Evolutionary conservation across 345 rosid species (phyloP).

Genomic region (Eucalyptus rudis): DNA sequence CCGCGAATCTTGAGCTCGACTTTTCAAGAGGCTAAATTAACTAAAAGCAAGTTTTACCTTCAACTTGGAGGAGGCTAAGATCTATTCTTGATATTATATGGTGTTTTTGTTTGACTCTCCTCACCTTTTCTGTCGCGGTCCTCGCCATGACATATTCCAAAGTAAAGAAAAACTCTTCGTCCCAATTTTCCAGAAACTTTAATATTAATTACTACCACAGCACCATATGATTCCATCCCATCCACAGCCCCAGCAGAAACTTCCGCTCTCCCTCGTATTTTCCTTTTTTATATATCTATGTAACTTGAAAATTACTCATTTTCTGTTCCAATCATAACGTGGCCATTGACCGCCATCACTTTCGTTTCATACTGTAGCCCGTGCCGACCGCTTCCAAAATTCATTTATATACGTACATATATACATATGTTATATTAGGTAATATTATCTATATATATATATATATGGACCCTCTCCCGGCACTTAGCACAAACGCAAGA

Average conservation of each 20-base stretch:
- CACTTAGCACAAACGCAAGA: neutral
- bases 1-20: neutral
- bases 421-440: no score
- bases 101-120: neutral
- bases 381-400: neutral
- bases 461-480: neutral
- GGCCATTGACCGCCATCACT: neutral
- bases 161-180: neutral
- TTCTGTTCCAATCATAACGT: neutral
- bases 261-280: neutral
- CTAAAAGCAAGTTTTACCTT: neutral
- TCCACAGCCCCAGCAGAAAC: neutral
- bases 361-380: neutral
- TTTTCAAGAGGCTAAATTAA: neutral
- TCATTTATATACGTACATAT: neutral
- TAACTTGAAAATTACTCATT: neutral
- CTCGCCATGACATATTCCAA: neutral
- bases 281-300: neutral
- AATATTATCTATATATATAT: no score
- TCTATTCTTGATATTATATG: neutral
- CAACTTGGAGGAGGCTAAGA: neutral
- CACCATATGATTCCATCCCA: neutral
- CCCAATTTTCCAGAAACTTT: neutral
- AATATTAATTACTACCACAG: neutral
- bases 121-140: neutral